A percentile compares a stretch with the other conserved stretches of the same genome.
Evolutionary conservation across 129 eudicot species (phyloP).

Genomic region (Helianthus annuus): DNA sequence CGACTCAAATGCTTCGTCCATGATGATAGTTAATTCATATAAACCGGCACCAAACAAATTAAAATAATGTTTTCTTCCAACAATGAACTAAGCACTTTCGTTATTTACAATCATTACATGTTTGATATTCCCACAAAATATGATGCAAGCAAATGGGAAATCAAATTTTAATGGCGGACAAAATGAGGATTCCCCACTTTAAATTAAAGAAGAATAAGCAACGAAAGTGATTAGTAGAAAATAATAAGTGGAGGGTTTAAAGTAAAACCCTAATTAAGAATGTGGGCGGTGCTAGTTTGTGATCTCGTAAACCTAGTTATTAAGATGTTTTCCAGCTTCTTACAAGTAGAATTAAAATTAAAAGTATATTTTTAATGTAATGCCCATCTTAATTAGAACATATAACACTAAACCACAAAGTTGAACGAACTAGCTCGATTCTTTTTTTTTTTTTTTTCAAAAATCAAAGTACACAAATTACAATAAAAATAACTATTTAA

Average conservation of each 20-base stretch:
- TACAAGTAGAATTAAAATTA: no score
- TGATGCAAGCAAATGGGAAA: conserved; percentile 40
- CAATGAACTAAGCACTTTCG: conserved; percentile 30
- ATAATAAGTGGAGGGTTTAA: conserved; percentile 26
- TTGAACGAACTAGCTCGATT: no score
- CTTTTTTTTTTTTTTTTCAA: no score
- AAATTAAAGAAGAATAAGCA: conserved; percentile 28
- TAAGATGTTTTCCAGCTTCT: no score
- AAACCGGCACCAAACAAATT: conserved; percentile 4
- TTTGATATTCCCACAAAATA: conserved; percentile 33
- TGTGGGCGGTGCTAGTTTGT: conserved; percentile 28
- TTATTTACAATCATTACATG: conserved; percentile 32
- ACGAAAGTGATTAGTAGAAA: conserved; percentile 18
- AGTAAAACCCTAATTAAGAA: conserved; percentile 22
- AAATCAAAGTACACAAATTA: no score
- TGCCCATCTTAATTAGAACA: no score
- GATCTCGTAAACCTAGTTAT: neutral
- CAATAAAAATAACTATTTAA: no score
- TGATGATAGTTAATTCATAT: conserved; percentile 4
- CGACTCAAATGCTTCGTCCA: conserved; percentile 25
- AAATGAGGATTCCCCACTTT: conserved; percentile 37
- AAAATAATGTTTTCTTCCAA: conserved; percentile 21
- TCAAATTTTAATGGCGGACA: conserved; percentile 36
- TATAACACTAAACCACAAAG: no score
- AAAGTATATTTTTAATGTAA: no score